Percentiles rank a stretch among this genome's conserved stretches.
These are phyloP conservation scores for Vitis hybrid DNA, from an alignment of 177 flowering plant species.

Conservation along the genomic window DNA sequence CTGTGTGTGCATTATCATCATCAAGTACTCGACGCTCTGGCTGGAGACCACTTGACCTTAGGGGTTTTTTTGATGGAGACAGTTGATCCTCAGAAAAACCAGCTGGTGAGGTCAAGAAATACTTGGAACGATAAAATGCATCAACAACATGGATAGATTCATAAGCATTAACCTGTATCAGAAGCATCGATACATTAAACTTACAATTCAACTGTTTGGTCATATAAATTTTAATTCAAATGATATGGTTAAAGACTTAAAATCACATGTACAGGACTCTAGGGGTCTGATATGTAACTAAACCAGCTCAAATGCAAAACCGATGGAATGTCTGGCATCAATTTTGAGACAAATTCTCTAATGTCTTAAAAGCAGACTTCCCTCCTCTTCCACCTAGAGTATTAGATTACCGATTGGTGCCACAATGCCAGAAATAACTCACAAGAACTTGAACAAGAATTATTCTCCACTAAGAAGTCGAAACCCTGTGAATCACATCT, in stretches of 20 bases:
- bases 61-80: constrained; percentile 16
- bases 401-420: too few species aligned
- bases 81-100: constrained; percentile 22
- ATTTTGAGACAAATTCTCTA: too few species aligned
- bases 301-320: too few species aligned
- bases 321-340: too few species aligned
- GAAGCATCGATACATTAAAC: constrained; percentile 14
- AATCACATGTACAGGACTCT: too few species aligned
- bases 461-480: background rate
- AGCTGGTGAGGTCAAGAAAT: constrained; percentile 47
- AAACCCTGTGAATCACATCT: too few species aligned
- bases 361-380: too few species aligned
- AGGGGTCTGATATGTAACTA: too few species aligned
- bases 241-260: too few species aligned
- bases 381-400: too few species aligned
- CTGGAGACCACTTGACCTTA: constrained; percentile 12
- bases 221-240: background rate
- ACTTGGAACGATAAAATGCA: constrained; percentile 69
- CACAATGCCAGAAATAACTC: too few species aligned
- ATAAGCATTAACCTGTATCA: constrained; percentile 78
- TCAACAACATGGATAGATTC: constrained; percentile 68
- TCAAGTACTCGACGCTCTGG: constrained; percentile 21
- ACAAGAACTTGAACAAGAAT: too few species aligned
- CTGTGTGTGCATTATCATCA: constrained; percentile 9
- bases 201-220: background rate